Percentiles rank a stretch among this genome's conserved stretches.
Evolutionary conservation across 495 filamentous ascomycete species (phyloP).

Genomic region (Daldinia decipiens): DNA sequence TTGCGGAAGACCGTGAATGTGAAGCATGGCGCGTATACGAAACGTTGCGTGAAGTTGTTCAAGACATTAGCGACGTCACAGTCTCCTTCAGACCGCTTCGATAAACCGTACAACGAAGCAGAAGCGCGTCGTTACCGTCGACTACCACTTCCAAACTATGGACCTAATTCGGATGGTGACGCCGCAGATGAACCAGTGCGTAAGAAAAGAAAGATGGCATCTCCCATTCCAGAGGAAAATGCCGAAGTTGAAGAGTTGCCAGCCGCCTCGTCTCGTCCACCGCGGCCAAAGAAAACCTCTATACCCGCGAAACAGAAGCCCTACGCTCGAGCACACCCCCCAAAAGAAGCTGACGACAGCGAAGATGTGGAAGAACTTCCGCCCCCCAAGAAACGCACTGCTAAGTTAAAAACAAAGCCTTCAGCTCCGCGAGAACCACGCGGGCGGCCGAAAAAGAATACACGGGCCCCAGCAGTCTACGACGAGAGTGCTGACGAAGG

Average conservation of each 20-base stretch:
- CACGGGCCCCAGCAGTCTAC: slow-evolving; percentile 27
- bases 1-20: slow-evolving; percentile 54
- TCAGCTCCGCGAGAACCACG: slow-evolving; percentile 25
- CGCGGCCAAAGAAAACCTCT: slow-evolving; percentile 20
- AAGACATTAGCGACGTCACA: slow-evolving; percentile 49
- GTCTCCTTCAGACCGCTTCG: slow-evolving; percentile 39
- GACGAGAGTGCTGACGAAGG: slow-evolving; percentile 57
- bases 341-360: slow-evolving; percentile 23
- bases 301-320: slow-evolving; percentile 14
- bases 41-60: slow-evolving; percentile 57
- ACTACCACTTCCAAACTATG: slow-evolving; percentile 49
- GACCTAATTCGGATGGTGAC: slow-evolving; percentile 45
- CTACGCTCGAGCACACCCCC: slow-evolving; percentile 8
- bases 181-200: slow-evolving; percentile 23
- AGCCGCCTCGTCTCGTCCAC: slow-evolving; percentile 10
- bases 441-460: slow-evolving; percentile 26
- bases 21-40: slow-evolving; percentile 60
- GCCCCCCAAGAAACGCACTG: slow-evolving; percentile 32
- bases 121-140: slow-evolving; percentile 46
- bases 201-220: slow-evolving; percentile 41
- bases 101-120: slow-evolving; percentile 43
- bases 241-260: slow-evolving; percentile 40
- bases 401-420: slow-evolving; percentile 26
- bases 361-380: slow-evolving; percentile 38
- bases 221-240: slow-evolving; percentile 33